Percentiles rank a stretch among this genome's conserved stretches.
These are phyloP conservation scores for Colletotrichum lini DNA, from an alignment of 2,329 filamentous ascomycete genomes.

Conservation along the genomic window DNA sequence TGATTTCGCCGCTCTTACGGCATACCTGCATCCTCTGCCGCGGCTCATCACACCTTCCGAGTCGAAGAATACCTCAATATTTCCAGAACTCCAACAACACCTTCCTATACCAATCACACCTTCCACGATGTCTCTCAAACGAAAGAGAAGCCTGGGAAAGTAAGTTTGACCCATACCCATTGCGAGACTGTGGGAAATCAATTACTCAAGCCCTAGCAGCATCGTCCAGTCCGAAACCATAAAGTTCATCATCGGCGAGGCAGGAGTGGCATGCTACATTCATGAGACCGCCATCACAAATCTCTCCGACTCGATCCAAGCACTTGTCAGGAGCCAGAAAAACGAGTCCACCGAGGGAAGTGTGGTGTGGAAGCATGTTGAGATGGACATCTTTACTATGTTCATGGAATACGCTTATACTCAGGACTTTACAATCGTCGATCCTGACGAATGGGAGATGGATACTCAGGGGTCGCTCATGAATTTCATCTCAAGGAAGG, in stretches of 20 bases:
- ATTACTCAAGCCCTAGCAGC: neutral
- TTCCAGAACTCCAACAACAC: too few species aligned
- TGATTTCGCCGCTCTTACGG: too few species aligned
- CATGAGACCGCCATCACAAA: neutral
- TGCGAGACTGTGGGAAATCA: rapidly evolving
- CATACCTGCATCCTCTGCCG: too few species aligned
- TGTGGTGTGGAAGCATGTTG: neutral
- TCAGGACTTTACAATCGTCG: neutral
- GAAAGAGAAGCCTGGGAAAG: neutral
- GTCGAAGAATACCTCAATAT: too few species aligned
- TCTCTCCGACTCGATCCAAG: neutral
- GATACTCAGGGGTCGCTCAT: too few species aligned
- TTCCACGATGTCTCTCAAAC: neutral
- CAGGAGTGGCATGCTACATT: neutral
- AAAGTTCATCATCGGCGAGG: neutral
- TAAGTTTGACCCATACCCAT: neutral
- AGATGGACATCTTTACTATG: neutral
- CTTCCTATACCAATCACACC: too few species aligned
- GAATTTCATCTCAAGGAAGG: too few species aligned
- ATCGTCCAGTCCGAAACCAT: neutral
- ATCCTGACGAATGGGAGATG: neutral
- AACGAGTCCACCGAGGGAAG: neutral
- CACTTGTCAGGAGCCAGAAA: neutral
- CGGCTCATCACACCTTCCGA: too few species aligned
- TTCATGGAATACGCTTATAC: neutral